A percentile compares a stretch with the other conserved stretches of the same genome.
phyloP scores from a whole-genome alignment of 441 rosid genomes.

The Metrosideros polymorpha region DNA sequence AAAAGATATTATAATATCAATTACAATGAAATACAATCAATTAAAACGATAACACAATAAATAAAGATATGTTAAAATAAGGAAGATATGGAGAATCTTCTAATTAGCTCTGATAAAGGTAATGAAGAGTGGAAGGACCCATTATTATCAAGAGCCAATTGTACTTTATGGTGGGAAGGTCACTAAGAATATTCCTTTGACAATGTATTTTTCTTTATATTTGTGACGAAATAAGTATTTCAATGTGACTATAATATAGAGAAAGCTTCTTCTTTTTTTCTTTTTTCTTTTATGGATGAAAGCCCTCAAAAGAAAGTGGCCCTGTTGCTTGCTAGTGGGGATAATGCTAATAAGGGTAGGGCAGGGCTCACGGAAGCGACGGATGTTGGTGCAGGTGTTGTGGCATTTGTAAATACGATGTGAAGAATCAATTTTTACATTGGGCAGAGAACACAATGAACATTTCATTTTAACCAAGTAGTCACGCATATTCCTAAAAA shows the following conservation, averaged over 20 bases:
- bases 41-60: background rate
- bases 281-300: background rate
- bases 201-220: background rate
- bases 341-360: background rate
- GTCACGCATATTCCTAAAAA: background rate
- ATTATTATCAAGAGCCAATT: background rate
- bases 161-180: background rate
- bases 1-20: background rate
- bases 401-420: background rate
- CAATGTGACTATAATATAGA: background rate
- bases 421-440: background rate
- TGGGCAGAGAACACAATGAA: background rate
- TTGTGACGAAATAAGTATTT: background rate
- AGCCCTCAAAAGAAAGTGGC: background rate
- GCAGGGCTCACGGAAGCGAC: background rate
- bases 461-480: background rate
- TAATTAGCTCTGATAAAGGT: background rate
- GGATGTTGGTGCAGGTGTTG: background rate
- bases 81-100: background rate
- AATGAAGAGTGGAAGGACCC: background rate
- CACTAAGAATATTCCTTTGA: background rate
- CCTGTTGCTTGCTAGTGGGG: background rate
- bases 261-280: background rate
- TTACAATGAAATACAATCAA: background rate
- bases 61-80: background rate